These are phyloP conservation scores for Phytopythium cucurbitacearum DNA, from an alignment of 352 stramenopile species.

Conservation along the genomic window DNA sequence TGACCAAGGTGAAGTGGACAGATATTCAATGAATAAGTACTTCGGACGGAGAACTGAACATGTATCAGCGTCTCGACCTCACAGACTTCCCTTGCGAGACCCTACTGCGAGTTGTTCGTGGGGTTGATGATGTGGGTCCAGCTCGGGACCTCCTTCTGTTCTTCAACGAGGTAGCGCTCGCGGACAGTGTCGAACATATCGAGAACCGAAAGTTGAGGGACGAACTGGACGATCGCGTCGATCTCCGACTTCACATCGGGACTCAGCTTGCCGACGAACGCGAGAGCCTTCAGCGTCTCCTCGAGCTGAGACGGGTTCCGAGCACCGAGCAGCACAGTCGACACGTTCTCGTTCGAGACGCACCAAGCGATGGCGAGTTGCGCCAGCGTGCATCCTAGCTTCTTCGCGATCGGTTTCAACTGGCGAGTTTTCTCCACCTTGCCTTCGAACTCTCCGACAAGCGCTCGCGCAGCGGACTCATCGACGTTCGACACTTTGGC, in stretches of 20 bases:
- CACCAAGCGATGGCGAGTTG: constrained; percentile 58
- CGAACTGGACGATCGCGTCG: constrained; percentile 24
- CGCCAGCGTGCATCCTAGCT: constrained; percentile 31
- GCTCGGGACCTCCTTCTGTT: too few species aligned
- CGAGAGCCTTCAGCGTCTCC: constrained; percentile 47
- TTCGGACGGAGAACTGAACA: too few species aligned
- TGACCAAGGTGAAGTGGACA: too few species aligned
- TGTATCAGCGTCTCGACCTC: too few species aligned
- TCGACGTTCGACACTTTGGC: constrained; percentile 14
- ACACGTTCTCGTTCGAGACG: constrained; percentile 43
- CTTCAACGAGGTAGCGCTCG: too few species aligned
- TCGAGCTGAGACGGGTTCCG: constrained; percentile 34
- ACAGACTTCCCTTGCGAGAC: too few species aligned
- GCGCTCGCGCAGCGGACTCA: constrained; percentile 9
- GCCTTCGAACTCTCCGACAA: not conserved
- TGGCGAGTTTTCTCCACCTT: constrained; percentile 13
- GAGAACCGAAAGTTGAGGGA: not conserved
- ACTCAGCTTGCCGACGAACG: constrained; percentile 35
- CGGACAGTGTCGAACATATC: too few species aligned
- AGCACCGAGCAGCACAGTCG: constrained; percentile 45
- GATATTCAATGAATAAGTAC: too few species aligned
- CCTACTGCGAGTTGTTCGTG: too few species aligned
- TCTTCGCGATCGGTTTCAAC: constrained; percentile 27
- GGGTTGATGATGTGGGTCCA: too few species aligned
- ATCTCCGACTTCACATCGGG: constrained; percentile 37